Percentiles rank a stretch among this genome's conserved stretches.
Evolutionary conservation across 2,329 filamentous ascomycete species (phyloP).

Genomic region (Moelleriella libera): DNA sequence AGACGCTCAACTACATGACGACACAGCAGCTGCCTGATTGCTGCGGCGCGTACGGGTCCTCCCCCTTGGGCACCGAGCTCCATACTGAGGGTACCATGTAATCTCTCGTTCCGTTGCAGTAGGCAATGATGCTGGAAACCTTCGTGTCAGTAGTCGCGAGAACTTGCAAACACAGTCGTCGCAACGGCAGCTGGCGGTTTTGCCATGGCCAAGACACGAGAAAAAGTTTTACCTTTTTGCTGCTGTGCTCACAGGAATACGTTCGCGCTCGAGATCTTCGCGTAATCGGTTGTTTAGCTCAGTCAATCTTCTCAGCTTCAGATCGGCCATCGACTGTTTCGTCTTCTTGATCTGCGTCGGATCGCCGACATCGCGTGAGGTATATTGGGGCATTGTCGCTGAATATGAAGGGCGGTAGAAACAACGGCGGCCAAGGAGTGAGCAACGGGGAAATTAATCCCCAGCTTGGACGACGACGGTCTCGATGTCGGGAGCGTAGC

Average conservation of each 20-base stretch:
- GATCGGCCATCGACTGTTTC: conserved; percentile 98
- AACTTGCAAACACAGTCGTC: neutral
- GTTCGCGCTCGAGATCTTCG: conserved; percentile 88
- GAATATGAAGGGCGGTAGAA: too few relatives aligned
- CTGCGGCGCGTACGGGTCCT: conserved; percentile 97
- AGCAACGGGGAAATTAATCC: too few relatives aligned
- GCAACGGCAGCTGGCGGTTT: neutral
- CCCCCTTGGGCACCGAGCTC: conserved; percentile 85
- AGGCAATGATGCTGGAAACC: conserved; percentile 69
- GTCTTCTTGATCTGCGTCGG: conserved; percentile 69
- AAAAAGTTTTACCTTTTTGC: conserved; percentile 55
- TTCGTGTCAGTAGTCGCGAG: neutral
- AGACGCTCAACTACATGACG: conserved; percentile 56
- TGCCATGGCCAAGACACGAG: neutral
- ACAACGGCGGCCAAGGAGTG: too few relatives aligned
- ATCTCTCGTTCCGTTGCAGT: conserved; percentile 95
- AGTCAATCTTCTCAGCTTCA: conserved; percentile 90
- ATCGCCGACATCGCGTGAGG: conserved; percentile 52
- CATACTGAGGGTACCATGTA: conserved; percentile 98
- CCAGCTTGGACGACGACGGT: too few relatives aligned
- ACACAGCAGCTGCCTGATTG: conserved; percentile 86
- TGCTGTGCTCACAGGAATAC: conserved; percentile 91
- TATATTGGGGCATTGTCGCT: conserved; percentile 49
- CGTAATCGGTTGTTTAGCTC: conserved; percentile 93
- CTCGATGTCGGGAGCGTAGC: too few relatives aligned